Percentiles rank a stretch among this genome's conserved stretches.
Evolutionary conservation across 2,329 filamentous ascomycete species (phyloP).

Genomic region (Nemania sp.): DNA sequence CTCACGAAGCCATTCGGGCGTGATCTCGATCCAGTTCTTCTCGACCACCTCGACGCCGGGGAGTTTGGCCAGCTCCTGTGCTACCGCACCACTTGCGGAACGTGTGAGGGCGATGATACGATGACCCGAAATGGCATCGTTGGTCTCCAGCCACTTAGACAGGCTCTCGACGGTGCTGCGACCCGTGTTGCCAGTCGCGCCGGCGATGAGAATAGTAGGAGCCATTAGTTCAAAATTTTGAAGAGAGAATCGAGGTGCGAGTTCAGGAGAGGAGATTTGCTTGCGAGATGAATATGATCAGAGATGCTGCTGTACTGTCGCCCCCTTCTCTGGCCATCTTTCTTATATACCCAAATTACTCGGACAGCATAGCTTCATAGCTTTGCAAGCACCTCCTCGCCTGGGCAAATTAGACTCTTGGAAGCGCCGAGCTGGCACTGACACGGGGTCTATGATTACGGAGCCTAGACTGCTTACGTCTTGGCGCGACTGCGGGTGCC

Average conservation of each 20-base stretch:
- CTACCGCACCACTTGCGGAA: background rate
- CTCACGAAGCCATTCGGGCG: slow-evolving; percentile 15
- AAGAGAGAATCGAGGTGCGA: background rate
- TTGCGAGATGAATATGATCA: background rate
- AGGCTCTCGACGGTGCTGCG: slow-evolving; percentile 14
- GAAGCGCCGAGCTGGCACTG: too few species aligned
- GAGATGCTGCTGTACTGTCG: too few species aligned
- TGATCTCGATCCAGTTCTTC: slow-evolving; percentile 20
- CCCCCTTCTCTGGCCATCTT: background rate
- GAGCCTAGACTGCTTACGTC: too few species aligned
- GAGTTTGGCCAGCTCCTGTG: slow-evolving; percentile 13
- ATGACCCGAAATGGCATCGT: slow-evolving; percentile 6
- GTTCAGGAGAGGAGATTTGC: background rate
- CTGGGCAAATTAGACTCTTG: too few species aligned
- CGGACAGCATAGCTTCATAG: too few species aligned
- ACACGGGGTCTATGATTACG: too few species aligned
- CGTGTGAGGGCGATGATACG: slow-evolving; percentile 23
- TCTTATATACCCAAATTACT: too few species aligned
- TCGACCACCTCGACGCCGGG: slow-evolving; percentile 23
- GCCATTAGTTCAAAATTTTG: slow-evolving; percentile 16
- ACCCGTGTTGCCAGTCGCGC: slow-evolving; percentile 22
- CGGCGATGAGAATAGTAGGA: slow-evolving; percentile 18
- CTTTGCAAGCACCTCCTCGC: too few species aligned
- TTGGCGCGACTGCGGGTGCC: too few species aligned
- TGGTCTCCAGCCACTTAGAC: slow-evolving; percentile 3